Evolutionary conservation across 345 rosid species (phyloP).

Genomic region (Corchorus capsularis): DNA sequence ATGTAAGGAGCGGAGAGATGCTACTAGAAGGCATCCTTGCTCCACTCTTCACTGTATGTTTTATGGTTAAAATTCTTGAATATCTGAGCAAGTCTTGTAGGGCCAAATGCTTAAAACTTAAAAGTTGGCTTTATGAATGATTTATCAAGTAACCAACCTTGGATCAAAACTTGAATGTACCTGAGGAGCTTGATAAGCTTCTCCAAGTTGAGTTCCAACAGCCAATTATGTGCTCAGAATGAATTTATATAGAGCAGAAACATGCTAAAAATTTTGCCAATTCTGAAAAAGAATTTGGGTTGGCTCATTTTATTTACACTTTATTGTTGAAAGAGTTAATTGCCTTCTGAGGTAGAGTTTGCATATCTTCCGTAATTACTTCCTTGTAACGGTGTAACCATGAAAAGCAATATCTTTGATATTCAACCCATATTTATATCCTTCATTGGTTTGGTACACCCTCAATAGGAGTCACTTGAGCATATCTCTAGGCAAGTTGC

Average conservation of each 20-base stretch:
- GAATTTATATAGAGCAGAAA: neutral
- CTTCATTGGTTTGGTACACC: neutral
- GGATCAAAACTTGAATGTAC: neutral
- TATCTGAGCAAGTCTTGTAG: neutral
- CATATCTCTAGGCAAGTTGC: neutral
- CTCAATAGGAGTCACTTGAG: too few relatives aligned
- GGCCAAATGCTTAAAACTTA: neutral
- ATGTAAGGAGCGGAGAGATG: neutral
- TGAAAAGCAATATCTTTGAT: neutral
- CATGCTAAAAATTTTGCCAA: constrained; percentile 4
- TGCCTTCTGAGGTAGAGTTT: neutral
- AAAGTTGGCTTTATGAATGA: constrained; percentile 1
- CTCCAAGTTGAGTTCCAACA: neutral
- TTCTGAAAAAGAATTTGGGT: neutral
- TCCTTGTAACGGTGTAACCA: neutral
- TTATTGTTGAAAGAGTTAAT: neutral
- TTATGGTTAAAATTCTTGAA: neutral
- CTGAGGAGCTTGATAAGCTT: neutral
- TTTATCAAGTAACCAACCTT: neutral
- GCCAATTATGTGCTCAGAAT: neutral
- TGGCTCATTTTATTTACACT: neutral
- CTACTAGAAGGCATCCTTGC: neutral
- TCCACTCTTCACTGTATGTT: neutral
- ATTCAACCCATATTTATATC: neutral
- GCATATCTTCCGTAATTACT: neutral